A percentile compares a stretch with the other conserved stretches of the same genome.
phyloP scores from a whole-genome alignment of 2,329 filamentous ascomycete genomes.

The Aspergillus tamarii region DNA sequence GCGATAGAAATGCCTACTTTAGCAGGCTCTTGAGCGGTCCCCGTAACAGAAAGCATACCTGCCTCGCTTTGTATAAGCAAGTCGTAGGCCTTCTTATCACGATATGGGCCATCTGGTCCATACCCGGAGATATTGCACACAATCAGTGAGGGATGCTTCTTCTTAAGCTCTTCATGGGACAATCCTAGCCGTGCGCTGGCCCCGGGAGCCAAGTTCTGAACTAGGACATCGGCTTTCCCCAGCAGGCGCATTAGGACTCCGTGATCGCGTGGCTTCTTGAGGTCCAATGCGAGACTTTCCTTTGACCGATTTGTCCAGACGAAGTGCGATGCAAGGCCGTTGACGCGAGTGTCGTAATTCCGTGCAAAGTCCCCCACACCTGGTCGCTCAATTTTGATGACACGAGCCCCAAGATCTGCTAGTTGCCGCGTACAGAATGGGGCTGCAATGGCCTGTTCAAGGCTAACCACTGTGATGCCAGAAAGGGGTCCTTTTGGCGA shows the following conservation, averaged over 20 bases:
- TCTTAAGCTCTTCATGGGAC: slow-evolving; percentile 49
- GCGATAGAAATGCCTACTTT: slow-evolving; percentile 61
- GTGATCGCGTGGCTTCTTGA: slow-evolving; percentile 52
- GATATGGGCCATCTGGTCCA: slow-evolving; percentile 55
- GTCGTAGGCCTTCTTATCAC: slow-evolving; percentile 60
- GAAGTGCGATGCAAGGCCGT: slow-evolving; percentile 57
- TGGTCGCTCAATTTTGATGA: slow-evolving; percentile 60
- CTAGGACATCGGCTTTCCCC: slow-evolving; percentile 53
- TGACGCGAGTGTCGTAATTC: slow-evolving; percentile 54
- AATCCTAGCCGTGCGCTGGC: slow-evolving; percentile 53
- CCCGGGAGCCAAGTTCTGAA: slow-evolving; percentile 58
- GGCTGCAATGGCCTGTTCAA: slow-evolving; percentile 59
- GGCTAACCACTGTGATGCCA: slow-evolving; percentile 55
- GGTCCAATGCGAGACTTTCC: slow-evolving; percentile 55
- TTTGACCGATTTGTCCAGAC: slow-evolving; percentile 61
- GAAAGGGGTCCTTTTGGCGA: slow-evolving; percentile 35
- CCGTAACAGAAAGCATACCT: slow-evolving; percentile 56
- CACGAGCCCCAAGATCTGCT: slow-evolving; percentile 57
- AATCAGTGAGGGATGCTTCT: slow-evolving; percentile 51
- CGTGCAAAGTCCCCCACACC: slow-evolving; percentile 57
- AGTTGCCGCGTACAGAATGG: slow-evolving; percentile 60
- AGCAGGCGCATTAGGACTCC: slow-evolving; percentile 49
- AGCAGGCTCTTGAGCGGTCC: slow-evolving; percentile 47
- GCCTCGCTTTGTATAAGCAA: slow-evolving; percentile 60
- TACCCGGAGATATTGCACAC: slow-evolving; percentile 61